Evolutionary conservation across 2,329 filamentous ascomycete species (phyloP).

Genomic region (Chrysoporthe puriensis): DNA sequence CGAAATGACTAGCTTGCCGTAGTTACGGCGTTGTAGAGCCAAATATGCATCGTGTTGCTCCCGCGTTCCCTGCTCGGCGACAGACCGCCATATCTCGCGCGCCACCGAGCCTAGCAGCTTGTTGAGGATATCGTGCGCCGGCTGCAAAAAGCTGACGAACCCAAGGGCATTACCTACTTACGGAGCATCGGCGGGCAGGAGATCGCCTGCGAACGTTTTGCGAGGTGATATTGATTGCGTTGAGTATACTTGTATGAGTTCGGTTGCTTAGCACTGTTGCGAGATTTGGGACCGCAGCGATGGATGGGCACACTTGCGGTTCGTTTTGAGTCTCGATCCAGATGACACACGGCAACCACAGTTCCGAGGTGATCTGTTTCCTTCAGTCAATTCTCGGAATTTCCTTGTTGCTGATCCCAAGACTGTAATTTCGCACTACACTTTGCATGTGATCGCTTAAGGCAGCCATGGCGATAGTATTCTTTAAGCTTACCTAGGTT

Average conservation of each 20-base stretch:
- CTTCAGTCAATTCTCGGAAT: background rate
- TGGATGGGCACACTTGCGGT: background rate
- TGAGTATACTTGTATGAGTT: background rate
- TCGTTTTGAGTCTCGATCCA: background rate
- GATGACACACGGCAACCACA: background rate
- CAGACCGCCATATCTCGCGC: slow-evolving; percentile 34
- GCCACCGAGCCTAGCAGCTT: slow-evolving; percentile 39
- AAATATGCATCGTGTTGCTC: slow-evolving; percentile 41
- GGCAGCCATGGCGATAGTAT: no score
- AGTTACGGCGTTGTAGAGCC: slow-evolving; percentile 33
- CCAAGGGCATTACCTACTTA: background rate
- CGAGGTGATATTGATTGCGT: background rate
- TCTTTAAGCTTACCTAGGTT: no score
- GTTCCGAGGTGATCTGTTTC: background rate
- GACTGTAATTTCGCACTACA: background rate
- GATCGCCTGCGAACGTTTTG: background rate
- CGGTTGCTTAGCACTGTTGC: background rate
- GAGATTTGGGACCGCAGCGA: background rate
- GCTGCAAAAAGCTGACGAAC: background rate
- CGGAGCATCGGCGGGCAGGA: background rate
- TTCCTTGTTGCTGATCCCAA: background rate
- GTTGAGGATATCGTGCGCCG: slow-evolving; percentile 32
- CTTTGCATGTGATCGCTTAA: no score
- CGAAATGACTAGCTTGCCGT: slow-evolving; percentile 33
- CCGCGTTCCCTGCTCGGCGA: slow-evolving; percentile 38